Base-by-base conservation (phyloP, 139 green algal genomes). In the Asterochloris sp. region DNA sequence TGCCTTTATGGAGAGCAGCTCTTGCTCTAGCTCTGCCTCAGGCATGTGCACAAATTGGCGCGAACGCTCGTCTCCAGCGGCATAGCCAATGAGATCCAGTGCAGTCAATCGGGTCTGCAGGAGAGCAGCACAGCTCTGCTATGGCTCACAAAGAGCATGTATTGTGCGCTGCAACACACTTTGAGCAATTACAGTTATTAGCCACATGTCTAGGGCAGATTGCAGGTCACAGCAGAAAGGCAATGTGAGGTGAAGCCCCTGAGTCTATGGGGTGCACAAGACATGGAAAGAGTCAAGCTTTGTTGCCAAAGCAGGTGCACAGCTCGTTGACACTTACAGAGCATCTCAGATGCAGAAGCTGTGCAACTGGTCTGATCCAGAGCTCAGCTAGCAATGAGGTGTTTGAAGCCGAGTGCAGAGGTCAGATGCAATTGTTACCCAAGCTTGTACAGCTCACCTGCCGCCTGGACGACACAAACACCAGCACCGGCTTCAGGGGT, bases 51-150 rank as follows among this genome's bases (percentile, higher is more conserved):
- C 84, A 80, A 95, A 98, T 85, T 93, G 89, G 64, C 90, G 81
- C 0, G 96, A 93, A 26, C 88, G 80, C 83, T 96, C 91, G 86
- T 99, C 96, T 17, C 94, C 96, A 9, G 95, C 96, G 11, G 97
- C 95, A 79, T 95, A 95, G 10, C 90, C 92, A 81, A 99, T 98
- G 71, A 99, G 90, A 87, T 99, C 97, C 60, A 99, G 85, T 0
- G 96, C 97, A 0, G 97, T 99, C 17, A 99, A 90, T 1, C 97
- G 91, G 24, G 97, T 99, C 90, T 99, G 97, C 76, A 69, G 21
- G 6, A 60, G 9, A 61, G 69, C 23, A 47, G 12, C 11, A 21
- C 21, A 78, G 0, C 12, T 29, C 60, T 38, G 10, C 96, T 88
- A 9, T 96, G 78, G 73, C 73, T 78, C 28, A 60, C n/a, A 76